Evolutionary conservation across 306 rosid species (phyloP).

Genomic region (Quercus rubra): DNA sequence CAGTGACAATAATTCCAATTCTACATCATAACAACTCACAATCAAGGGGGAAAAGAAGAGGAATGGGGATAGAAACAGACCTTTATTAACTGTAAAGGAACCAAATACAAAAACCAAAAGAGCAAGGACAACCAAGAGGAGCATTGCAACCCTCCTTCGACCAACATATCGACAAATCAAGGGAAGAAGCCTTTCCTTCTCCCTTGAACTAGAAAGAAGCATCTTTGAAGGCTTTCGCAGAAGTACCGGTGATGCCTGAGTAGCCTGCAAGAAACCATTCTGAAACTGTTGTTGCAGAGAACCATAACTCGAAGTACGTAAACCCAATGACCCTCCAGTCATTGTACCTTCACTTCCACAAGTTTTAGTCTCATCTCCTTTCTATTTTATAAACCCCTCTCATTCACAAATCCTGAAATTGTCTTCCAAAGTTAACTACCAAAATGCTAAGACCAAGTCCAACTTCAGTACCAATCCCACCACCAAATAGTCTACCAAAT

Average conservation of each 20-base stretch:
- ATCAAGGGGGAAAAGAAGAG: neutral
- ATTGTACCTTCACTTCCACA: conserved; percentile 52
- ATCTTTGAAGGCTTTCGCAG: conserved; percentile 71
- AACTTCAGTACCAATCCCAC: neutral
- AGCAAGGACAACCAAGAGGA: conserved; percentile 64
- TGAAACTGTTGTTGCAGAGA: conserved; percentile 59
- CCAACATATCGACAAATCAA: conserved; percentile 57
- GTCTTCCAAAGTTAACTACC: conserved; percentile 21
- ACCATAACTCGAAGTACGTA: conserved; percentile 75
- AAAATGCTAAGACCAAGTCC: neutral
- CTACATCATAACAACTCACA: neutral
- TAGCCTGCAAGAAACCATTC: conserved; percentile 44
- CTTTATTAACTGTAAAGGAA: conserved; percentile 62
- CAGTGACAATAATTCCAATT: neutral
- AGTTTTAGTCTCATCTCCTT: conserved; percentile 56
- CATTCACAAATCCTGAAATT: conserved; percentile 20
- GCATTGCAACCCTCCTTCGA: conserved; percentile 75
- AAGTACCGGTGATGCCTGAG: conserved; percentile 29
- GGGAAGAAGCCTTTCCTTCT: conserved; percentile 69
- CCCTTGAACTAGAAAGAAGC: conserved; percentile 57
- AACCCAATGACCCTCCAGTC: conserved; percentile 93
- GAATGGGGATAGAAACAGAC: conserved; percentile 32
- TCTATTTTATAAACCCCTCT: conserved; percentile 18
- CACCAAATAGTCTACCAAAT: conserved; percentile 9
- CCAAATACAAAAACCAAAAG: conserved; percentile 65